These are phyloP conservation scores for Aquilaria malaccensis DNA, from an alignment of 345 rosid species.

Conservation along the genomic window DNA sequence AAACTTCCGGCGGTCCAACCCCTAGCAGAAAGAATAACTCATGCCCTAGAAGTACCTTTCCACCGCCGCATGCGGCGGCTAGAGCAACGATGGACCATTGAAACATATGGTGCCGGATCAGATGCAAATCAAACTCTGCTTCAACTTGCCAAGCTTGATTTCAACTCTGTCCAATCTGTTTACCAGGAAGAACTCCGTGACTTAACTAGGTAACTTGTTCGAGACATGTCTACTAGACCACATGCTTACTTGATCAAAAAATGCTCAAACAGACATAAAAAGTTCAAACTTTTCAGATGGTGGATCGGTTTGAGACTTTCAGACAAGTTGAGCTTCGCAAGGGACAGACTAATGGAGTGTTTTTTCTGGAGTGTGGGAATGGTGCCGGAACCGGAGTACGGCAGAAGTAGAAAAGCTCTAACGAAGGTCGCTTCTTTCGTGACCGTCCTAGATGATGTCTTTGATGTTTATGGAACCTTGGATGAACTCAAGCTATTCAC, in stretches of 20 bases:
- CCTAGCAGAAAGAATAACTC: constrained; percentile 16
- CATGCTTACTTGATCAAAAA: background rate
- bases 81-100: constrained; percentile 33
- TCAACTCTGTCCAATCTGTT: constrained; percentile 30
- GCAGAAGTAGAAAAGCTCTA: constrained; percentile 18
- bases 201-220: constrained; percentile 19
- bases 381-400: constrained; percentile 20
- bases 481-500: constrained; percentile 36
- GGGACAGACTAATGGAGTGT: constrained; percentile 47
- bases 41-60: constrained; percentile 30
- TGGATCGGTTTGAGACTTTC: constrained; percentile 26
- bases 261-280: background rate
- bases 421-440: constrained; percentile 31
- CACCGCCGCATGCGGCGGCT: constrained; percentile 21
- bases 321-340: constrained; percentile 27
- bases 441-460: constrained; percentile 36
- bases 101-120: constrained; percentile 10
- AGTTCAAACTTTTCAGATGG: constrained; percentile 22
- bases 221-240: too few species aligned
- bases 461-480: constrained; percentile 32
- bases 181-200: constrained; percentile 29
- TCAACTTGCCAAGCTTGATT: constrained; percentile 35
- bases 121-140: constrained; percentile 14
- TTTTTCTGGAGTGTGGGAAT: constrained; percentile 38
- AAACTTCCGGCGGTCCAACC: too few species aligned